Evolutionary conservation across 805 yeast genomes (phyloP).

Genomic region (Sugiyamaella lignohabitans): DNA sequence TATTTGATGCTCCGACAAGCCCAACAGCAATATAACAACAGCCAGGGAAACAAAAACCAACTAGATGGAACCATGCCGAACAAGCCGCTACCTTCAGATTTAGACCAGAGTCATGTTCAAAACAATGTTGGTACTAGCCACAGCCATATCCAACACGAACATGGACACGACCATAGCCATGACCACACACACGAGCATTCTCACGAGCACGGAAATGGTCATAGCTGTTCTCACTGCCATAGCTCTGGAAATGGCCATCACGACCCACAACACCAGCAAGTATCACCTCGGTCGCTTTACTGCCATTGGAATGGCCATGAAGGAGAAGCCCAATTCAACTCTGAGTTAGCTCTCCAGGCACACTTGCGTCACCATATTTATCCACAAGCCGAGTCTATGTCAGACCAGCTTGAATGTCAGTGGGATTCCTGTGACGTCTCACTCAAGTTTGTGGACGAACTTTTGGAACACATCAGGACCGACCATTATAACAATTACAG

Average conservation of each 20-base stretch:
- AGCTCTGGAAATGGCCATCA: no score
- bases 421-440: conserved; percentile 36
- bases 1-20: no score
- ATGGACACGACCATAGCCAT: not conserved
- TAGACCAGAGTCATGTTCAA: not conserved
- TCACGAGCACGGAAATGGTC: not conserved
- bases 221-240: no score
- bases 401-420: conserved; percentile 28
- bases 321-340: conserved; percentile 25
- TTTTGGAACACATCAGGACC: conserved; percentile 23
- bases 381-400: conserved; percentile 6
- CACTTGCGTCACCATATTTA: conserved; percentile 19
- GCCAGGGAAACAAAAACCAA: not conserved
- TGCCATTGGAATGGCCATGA: conserved; percentile 34
- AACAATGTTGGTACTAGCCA: not conserved
- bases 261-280: no score
- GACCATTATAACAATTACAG: conserved; percentile 19
- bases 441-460: conserved; percentile 25
- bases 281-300: conserved; percentile 21
- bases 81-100: not conserved
- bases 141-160: no score
- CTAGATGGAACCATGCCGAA: not conserved
- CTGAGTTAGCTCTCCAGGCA: conserved; percentile 27
- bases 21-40: not conserved
- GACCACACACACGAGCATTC: not conserved